Evolutionary conservation across 148 eudicot species (phyloP).

Genomic region (Heliamphora exappendiculata): DNA sequence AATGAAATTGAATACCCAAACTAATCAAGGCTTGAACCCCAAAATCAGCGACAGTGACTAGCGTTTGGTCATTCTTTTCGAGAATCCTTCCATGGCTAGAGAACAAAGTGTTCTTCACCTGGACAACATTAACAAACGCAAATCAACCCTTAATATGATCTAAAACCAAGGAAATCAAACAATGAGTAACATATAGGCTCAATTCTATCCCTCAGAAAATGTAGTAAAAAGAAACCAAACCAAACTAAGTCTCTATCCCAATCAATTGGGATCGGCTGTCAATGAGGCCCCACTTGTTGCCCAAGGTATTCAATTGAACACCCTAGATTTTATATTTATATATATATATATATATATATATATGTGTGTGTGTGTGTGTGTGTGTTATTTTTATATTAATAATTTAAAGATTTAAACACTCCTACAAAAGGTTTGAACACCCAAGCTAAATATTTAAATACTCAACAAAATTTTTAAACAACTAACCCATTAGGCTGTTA

Average conservation of each 20-base stretch:
- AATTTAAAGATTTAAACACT: no score
- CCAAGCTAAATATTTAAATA: no score
- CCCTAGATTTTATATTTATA: no score
- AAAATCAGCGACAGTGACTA: conserved; percentile 90
- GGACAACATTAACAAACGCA: conserved; percentile 8
- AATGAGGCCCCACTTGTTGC: no score
- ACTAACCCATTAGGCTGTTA: no score
- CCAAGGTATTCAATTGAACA: no score
- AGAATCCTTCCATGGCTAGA: conserved; percentile 44
- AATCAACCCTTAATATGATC: not conserved
- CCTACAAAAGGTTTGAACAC: no score
- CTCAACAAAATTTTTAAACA: no score
- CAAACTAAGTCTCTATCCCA: no score
- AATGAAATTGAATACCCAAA: conserved; percentile 39
- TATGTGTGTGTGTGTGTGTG: no score
- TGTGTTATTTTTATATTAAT: no score
- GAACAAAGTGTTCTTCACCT: conserved; percentile 74
- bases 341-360: no score
- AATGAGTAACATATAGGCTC: not conserved
- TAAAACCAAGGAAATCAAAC: not conserved
- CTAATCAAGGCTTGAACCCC: conserved; percentile 96
- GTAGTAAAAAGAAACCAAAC: not conserved
- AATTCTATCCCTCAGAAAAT: not conserved
- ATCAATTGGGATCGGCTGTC: not conserved
- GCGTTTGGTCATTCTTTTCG: conserved; percentile 75